Conservation (phyloP, 2,329 filamentous ascomycete genomes). For the Pestalotiopsis sp. region DNA sequence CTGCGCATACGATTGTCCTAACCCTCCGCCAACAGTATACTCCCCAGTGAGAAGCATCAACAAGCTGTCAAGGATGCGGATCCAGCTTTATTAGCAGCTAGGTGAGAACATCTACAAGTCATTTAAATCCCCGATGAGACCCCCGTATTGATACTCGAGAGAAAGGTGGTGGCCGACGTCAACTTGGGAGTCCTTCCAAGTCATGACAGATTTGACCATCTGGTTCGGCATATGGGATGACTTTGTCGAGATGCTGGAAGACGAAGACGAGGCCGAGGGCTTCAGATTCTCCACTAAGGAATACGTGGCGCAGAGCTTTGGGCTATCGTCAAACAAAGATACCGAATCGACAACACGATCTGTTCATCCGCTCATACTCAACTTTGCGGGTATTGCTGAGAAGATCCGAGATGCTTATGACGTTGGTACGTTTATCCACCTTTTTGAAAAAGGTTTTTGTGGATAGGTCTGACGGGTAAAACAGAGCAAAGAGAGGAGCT, state of each 20-base stretch:
- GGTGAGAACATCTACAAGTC: conserved; percentile 15
- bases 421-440: conserved; percentile 15
- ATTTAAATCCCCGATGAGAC: background rate
- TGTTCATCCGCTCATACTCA: conserved; percentile 18
- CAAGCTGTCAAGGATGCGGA: conserved; percentile 19
- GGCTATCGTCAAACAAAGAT: background rate
- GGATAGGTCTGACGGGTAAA: background rate
- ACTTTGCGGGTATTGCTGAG: conserved; percentile 20
- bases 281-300: conserved; percentile 23
- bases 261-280: conserved; percentile 17
- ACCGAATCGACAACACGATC: background rate
- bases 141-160: background rate
- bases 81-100: conserved; percentile 25
- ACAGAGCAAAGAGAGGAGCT: conserved; percentile 22
- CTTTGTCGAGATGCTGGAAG: conserved; percentile 19
- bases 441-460: background rate
- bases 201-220: conserved; percentile 24
- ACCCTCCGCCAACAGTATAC: background rate
- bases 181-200: conserved; percentile 17
- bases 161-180: conserved; percentile 26
- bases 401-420: conserved; percentile 20
- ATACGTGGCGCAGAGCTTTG: conserved; percentile 15
- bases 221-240: conserved; percentile 30
- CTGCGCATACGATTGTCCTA: background rate
- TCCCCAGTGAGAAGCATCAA: conserved; percentile 7